Conservation (phyloP, 179 eudicot species). For the Drosera spatulata region DNA sequence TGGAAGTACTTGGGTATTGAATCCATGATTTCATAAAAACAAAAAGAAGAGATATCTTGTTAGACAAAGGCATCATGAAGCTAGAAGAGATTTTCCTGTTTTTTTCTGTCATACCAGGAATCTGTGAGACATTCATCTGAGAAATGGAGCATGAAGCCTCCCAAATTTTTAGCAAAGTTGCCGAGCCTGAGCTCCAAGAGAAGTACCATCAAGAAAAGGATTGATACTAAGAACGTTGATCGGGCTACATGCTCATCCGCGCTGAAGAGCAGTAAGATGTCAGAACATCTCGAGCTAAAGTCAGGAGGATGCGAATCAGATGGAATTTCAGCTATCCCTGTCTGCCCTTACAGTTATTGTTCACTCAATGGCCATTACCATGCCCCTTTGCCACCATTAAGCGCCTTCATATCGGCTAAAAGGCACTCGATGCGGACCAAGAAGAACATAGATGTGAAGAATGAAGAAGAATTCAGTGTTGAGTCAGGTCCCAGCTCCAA, state of each 20-base stretch:
- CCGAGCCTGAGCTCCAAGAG: conserved; percentile 54
- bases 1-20: too few species aligned
- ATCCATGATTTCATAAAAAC: too few species aligned
- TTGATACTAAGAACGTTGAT: conserved; percentile 19
- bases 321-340: conserved; percentile 28
- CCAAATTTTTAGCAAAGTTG: conserved; percentile 36
- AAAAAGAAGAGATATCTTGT: too few species aligned
- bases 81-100: neutral
- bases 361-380: conserved; percentile 63
- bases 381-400: conserved; percentile 32
- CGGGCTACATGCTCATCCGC: conserved; percentile 74
- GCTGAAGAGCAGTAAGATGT: conserved; percentile 50
- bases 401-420: conserved; percentile 36
- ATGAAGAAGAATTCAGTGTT: conserved; percentile 8
- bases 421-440: conserved; percentile 28
- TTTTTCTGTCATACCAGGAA: conserved; percentile 11
- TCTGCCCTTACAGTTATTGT: conserved; percentile 75
- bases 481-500: conserved; percentile 11
- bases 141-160: conserved; percentile 37
- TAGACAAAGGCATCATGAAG: too few species aligned
- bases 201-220: conserved; percentile 18
- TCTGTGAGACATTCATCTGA: conserved; percentile 21
- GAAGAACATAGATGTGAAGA: conserved; percentile 24
- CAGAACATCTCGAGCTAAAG: conserved; percentile 25
- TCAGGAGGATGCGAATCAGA: conserved; percentile 31